These are phyloP conservation scores for Volvariella surrecta DNA, from an alignment of 1,284 basidiomycete species.

Conservation along the genomic window DNA sequence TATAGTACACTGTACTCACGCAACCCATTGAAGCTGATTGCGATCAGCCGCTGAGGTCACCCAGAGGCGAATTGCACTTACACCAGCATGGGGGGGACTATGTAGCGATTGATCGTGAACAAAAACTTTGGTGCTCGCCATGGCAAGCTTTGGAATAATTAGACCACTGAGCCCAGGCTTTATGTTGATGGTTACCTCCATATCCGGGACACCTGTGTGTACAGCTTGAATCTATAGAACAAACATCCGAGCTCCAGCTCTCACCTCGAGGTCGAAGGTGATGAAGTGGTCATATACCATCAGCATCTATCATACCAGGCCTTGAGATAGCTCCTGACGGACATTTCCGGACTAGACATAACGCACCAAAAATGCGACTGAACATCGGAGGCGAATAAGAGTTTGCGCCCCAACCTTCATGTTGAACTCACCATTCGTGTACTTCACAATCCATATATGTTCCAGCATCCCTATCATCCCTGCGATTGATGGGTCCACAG, in stretches of 20 bases:
- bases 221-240: not conserved
- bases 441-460: not conserved
- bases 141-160: conserved; percentile 1
- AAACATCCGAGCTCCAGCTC: not conserved
- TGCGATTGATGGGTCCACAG: not conserved
- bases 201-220: not conserved
- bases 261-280: not conserved
- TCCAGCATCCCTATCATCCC: not conserved
- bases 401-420: not conserved
- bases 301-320: not conserved
- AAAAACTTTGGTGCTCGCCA: conserved; percentile 9
- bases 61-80: not conserved
- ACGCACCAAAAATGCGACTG: not conserved
- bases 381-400: not conserved
- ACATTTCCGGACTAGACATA: not conserved
- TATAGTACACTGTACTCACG: not conserved
- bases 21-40: not conserved
- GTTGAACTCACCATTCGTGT: not conserved
- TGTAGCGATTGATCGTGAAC: conserved; percentile 9
- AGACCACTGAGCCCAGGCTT: not conserved
- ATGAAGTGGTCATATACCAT: conserved; percentile 1
- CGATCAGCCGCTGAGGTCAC: not conserved
- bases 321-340: not conserved
- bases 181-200: not conserved
- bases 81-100: conserved; percentile 7